These are phyloP conservation scores for Leptodontidium sp. DNA, from an alignment of 2,329 filamentous ascomycete species.

Conservation along the genomic window DNA sequence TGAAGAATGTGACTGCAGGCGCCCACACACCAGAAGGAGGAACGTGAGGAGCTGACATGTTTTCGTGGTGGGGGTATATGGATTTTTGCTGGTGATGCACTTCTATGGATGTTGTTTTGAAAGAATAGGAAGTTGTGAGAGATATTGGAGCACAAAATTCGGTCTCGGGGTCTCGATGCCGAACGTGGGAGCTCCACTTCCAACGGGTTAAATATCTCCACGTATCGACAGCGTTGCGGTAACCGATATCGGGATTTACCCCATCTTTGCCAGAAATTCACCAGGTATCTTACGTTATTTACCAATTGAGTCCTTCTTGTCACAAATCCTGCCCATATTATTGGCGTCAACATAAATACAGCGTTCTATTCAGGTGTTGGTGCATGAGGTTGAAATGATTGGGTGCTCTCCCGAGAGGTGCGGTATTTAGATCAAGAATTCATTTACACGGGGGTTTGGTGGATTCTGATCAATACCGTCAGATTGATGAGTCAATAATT, in stretches of 20 bases:
- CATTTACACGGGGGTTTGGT: too few relatives aligned
- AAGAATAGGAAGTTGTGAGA: background rate
- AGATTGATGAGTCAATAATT: too few relatives aligned
- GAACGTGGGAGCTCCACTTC: background rate
- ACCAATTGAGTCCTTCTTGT: too few relatives aligned
- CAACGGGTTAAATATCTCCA: background rate
- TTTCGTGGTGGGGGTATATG: background rate
- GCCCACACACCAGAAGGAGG: slow-evolving; percentile 52
- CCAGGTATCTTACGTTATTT: too few relatives aligned
- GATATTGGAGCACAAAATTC: background rate
- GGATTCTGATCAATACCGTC: too few relatives aligned
- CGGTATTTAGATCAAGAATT: too few relatives aligned
- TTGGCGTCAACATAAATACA: too few relatives aligned
- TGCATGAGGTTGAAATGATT: too few relatives aligned
- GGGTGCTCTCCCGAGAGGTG: too few relatives aligned
- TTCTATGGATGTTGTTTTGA: too few relatives aligned
- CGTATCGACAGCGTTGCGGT: background rate
- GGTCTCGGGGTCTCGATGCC: background rate
- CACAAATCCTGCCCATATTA: too few relatives aligned
- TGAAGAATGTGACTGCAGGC: slow-evolving; percentile 59
- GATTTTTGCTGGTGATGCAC: background rate
- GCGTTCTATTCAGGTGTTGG: too few relatives aligned
- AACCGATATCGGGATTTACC: background rate
- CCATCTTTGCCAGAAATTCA: background rate
- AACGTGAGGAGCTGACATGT: slow-evolving; percentile 25